These are phyloP conservation scores for Phyllostachys edulis DNA, from an alignment of 176 grass and related monocot genomes.

Conservation along the genomic window DNA sequence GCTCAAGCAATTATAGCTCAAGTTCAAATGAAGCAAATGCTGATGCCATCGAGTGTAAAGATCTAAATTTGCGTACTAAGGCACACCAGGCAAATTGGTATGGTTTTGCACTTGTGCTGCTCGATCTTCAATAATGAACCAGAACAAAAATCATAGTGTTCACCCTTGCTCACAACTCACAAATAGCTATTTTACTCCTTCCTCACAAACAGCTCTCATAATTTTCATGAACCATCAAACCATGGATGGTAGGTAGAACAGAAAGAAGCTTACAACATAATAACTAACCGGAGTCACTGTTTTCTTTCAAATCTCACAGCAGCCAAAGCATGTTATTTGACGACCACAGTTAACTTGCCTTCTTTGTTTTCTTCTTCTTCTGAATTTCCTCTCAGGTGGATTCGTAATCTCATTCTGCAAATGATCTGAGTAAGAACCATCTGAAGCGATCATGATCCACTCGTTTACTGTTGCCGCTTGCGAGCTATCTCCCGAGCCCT, in stretches of 20 bases:
- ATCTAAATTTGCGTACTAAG: neutral
- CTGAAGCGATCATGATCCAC: slow-evolving; percentile 3
- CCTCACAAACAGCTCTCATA: neutral
- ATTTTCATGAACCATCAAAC: neutral
- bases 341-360: neutral
- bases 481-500: slow-evolving; percentile 73
- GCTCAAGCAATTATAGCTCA: neutral
- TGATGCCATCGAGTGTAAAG: neutral
- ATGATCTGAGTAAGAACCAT: neutral
- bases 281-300: neutral
- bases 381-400: neutral
- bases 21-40: neutral
- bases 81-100: neutral
- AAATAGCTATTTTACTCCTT: no score
- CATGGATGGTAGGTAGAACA: neutral
- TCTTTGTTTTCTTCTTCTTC: neutral
- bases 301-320: neutral
- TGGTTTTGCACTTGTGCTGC: neutral
- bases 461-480: slow-evolving; percentile 48
- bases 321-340: neutral
- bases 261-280: neutral
- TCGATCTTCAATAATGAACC: neutral
- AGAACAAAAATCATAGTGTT: neutral
- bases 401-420: neutral
- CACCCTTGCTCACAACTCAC: neutral